These are phyloP conservation scores for Leonotis leonurus DNA, from an alignment of 257 asterid species.

Conservation along the genomic window DNA sequence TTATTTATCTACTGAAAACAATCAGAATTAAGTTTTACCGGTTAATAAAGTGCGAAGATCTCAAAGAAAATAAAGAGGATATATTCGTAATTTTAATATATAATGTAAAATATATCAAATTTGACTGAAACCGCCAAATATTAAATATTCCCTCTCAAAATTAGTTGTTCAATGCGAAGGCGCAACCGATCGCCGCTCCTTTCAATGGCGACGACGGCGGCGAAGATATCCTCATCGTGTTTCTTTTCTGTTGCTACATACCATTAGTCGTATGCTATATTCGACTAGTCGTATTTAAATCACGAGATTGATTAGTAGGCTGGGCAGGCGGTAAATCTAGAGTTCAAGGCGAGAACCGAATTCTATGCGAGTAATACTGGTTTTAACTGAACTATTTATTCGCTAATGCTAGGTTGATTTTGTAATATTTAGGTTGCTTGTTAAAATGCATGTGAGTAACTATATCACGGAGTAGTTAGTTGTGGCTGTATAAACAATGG, in stretches of 20 bases:
- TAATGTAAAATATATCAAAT: not conserved
- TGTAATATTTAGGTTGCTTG: conserved; percentile 48
- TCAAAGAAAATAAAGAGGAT: too few species aligned
- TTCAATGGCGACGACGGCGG: not conserved
- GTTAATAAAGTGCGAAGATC: too few species aligned
- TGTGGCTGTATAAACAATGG: not conserved
- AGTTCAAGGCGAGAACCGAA: not conserved
- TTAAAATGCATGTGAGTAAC: conserved; percentile 45
- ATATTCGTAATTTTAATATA: too few species aligned
- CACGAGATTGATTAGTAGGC: too few species aligned
- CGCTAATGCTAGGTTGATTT: too few species aligned
- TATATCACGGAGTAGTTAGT: conserved; percentile 30
- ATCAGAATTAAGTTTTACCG: too few species aligned
- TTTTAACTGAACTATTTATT: not conserved
- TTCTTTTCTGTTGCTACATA: not conserved
- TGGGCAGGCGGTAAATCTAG: not conserved
- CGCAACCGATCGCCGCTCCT: not conserved
- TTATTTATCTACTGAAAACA: too few species aligned
- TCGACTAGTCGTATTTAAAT: not conserved
- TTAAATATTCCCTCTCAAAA: not conserved
- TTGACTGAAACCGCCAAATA: not conserved
- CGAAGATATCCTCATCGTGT: too few species aligned
- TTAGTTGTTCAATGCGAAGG: not conserved
- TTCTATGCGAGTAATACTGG: not conserved
- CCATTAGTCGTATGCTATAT: too few species aligned